Evolutionary conservation across 805 yeast genomes (phyloP), one percentile per base, ranked within the genome.

Genomic region (Metschnikowia borealis): DNA sequence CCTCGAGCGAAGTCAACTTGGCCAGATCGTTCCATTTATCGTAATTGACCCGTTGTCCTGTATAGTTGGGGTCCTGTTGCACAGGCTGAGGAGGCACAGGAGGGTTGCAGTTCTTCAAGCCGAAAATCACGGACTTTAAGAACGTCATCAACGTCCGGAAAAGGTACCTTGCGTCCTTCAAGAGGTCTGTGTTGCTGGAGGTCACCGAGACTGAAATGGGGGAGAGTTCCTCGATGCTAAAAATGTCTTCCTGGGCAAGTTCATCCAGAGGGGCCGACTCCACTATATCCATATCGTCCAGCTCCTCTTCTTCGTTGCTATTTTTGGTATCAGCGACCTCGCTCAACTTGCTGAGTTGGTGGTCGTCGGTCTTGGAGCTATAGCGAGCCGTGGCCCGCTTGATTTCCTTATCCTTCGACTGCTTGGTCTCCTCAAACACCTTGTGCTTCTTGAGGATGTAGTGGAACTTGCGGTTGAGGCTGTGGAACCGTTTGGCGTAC

Each of bases 91-190:
- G 74, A 4, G 78, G 78, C 1, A 69, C 73, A 1, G 92, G 86
- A 0, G 97, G 96, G 62, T 91, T 92, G 64, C 96, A 90, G 47
- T 84, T 83, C 63, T 89, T 90, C 56, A 95, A 73, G 3, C 96
- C 96, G 66, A 85, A 88, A 60, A 92, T 86, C 39, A 90, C 87
- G 0, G 97, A 88, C 64, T 91, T 89, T 61, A 94, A 73, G 63
- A 94, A 94, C 4, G 91, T 87, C 85, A 94, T 81, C 48, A 95
- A 71, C 4, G 96, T 90, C 56, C 92, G 81, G 78, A 90, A 89
- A 31, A 94, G 70, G 59, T 87, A 88, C 40, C 95, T 80, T 1
- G 97, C 92, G 63, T 91, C 97, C 59, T 89, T 89, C 47, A 89
- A 71, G 13, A 91, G 88, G 55, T 87, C 92, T 31, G 80, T 71